These are phyloP conservation scores for Panellus pusillus DNA, from an alignment of 768 basidiomycete genomes.

Conservation along the genomic window DNA sequence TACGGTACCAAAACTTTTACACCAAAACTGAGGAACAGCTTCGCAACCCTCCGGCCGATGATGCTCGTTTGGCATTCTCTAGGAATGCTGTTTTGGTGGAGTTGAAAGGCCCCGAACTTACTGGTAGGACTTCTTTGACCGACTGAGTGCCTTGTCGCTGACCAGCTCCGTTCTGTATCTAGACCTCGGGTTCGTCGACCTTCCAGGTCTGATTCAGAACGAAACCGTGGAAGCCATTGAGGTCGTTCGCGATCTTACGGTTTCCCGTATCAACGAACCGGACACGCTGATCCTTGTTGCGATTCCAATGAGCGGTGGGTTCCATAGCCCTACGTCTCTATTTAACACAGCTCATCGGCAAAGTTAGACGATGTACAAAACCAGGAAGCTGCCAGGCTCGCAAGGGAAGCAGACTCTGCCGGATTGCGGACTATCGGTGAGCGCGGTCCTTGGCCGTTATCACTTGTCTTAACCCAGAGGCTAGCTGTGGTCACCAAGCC, in stretches of 20 bases:
- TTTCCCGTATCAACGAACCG: constrained; percentile 41
- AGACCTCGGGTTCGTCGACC: constrained; percentile 53
- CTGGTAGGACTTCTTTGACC: constrained; percentile 15
- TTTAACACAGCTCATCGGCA: background rate
- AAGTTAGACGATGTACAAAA: constrained; percentile 65
- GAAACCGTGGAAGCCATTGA: constrained; percentile 38
- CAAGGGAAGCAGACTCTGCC: constrained; percentile 49
- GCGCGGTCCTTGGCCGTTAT: background rate
- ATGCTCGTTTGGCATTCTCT: constrained; percentile 37
- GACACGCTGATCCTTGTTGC: constrained; percentile 67
- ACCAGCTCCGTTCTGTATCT: background rate
- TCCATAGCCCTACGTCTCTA: background rate
- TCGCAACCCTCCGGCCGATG: constrained; percentile 9
- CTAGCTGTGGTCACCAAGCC: constrained; percentile 73
- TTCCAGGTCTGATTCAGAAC: constrained; percentile 67
- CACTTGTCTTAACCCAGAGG: background rate
- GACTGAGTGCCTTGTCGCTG: background rate
- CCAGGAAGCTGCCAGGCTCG: constrained; percentile 56
- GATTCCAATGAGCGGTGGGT: constrained; percentile 62
- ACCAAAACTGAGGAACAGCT: constrained; percentile 29
- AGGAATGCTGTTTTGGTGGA: constrained; percentile 50
- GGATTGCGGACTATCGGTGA: constrained; percentile 66
- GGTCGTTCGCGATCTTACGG: constrained; percentile 50
- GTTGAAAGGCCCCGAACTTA: constrained; percentile 43
- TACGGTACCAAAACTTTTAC: constrained; percentile 26